Evolutionary conservation across 176 grass and related monocot species (phyloP), one percentile per base, ranked within the genome.

Genomic region (Zizania latifolia): DNA sequence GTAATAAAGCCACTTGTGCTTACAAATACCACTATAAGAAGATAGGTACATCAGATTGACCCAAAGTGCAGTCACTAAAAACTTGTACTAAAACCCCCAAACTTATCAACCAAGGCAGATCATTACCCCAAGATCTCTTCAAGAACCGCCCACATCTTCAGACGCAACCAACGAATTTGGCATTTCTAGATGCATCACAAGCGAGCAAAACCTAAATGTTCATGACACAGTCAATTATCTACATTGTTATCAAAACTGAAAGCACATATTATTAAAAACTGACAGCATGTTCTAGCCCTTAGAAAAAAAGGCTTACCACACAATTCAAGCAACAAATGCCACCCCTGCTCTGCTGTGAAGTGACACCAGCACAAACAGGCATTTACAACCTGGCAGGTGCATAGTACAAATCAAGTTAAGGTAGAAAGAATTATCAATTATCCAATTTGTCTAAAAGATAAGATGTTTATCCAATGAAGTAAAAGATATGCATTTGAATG

Each of bases 271-370:
- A n/a, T n/a, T 27, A 9, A 19, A 63, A 72, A 57, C 62, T 68
- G 29, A 45, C 58, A 71, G 6, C 5, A 17, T 12, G 70, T 23
- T 35, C 81, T n/a, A n/a, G 5, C 30, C 56, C 65, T 63, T 26
- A 4, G 30, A 66, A 51, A 32, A 32, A 63, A 84, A 56, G 64
- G 41, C 76, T 80, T 68, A 88, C 81, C 50, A 84, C 50, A 84
- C 76, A 75, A 70, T 69, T 79, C 70, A 84, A 84, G 76, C 48
- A 84, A 88, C 55, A 17, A 88, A 88, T 80, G 76, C 36, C 76
- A 75, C 70, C 70, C 86, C 75, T 83, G 75, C 69, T 75, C 81
- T 70, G 62, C 69, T 70, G 56, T 75, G 54, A 80, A 80, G 81
- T 56, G 68, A 79, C 43, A 68, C 59, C 75, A 88, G 81, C 62